phyloP scores from a whole-genome alignment of 192 early-diverging fungal genomes.

The Coemansia javaensis region DNA sequence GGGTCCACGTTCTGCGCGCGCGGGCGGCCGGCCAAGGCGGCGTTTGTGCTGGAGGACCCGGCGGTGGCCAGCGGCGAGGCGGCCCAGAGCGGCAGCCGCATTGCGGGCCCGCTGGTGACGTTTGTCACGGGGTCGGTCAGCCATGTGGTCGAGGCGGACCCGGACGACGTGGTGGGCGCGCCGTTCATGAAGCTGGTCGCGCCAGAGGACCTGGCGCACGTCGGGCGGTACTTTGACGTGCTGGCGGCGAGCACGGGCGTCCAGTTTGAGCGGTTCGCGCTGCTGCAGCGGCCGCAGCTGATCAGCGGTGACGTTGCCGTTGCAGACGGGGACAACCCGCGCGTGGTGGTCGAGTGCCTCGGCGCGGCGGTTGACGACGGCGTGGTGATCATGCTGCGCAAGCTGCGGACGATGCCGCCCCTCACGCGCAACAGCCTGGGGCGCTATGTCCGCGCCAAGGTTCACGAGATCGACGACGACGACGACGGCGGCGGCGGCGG shows the following conservation, averaged over 20 bases:
- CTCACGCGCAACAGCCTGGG: conserved; percentile 11
- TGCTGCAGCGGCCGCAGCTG: conserved; percentile 23
- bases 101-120: conserved; percentile 24
- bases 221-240: conserved; percentile 22
- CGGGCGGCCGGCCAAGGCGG: conserved; percentile 23
- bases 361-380: conserved; percentile 31
- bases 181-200: conserved; percentile 34
- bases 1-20: conserved; percentile 13
- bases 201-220: conserved; percentile 23
- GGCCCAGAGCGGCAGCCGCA: conserved; percentile 2
- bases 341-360: conserved; percentile 24
- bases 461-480: no score
- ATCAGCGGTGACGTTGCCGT: conserved; percentile 25
- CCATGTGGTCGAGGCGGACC: conserved; percentile 26
- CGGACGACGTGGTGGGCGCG: conserved; percentile 14
- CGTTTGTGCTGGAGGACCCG: conserved; percentile 34
- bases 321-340: conserved; percentile 11
- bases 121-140: conserved; percentile 30
- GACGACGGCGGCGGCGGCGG: no score
- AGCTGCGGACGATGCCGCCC: conserved; percentile 6
- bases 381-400: conserved; percentile 18
- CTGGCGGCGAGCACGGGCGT: conserved; percentile 19
- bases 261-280: conserved; percentile 25
- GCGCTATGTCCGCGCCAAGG: conserved; percentile 1
- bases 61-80: conserved; percentile 1